Percentiles rank a stretch among this genome's conserved stretches.
Conservation (phyloP, 345 rosid species). For the Heritiera fomes region DNA sequence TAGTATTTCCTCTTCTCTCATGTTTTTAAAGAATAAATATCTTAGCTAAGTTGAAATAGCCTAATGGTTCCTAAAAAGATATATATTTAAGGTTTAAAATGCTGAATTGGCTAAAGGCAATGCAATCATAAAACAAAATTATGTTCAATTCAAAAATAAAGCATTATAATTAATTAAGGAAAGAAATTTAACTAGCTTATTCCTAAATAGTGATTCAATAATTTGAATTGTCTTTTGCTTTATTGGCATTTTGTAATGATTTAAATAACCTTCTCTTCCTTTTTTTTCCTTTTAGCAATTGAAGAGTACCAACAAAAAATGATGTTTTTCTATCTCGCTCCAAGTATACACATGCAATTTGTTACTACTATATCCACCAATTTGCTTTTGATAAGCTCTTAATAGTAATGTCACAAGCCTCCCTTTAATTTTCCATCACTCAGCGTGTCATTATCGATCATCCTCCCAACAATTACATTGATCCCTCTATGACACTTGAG, state of each 20-base stretch:
- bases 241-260: not conserved
- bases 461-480: not conserved
- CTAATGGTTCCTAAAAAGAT: not conserved
- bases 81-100: not conserved
- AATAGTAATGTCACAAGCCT: no score
- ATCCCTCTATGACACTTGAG: not conserved
- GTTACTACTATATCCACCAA: not conserved
- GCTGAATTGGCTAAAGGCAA: not conserved
- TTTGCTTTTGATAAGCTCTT: not conserved
- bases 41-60: not conserved
- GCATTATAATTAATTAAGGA: not conserved
- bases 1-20: not conserved
- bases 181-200: not conserved
- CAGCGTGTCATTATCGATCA: not conserved
- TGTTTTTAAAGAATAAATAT: not conserved
- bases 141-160: not conserved
- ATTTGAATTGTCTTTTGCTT: not conserved
- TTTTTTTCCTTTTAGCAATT: not conserved
- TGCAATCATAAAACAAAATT: not conserved
- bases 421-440: no score
- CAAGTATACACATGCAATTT: not conserved
- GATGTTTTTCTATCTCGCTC: not conserved
- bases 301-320: not conserved
- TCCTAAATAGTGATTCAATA: not conserved
- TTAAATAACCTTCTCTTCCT: not conserved